phyloP scores from a whole-genome alignment of 306 rosid species.

The Oxytropis ochrocephala region DNA sequence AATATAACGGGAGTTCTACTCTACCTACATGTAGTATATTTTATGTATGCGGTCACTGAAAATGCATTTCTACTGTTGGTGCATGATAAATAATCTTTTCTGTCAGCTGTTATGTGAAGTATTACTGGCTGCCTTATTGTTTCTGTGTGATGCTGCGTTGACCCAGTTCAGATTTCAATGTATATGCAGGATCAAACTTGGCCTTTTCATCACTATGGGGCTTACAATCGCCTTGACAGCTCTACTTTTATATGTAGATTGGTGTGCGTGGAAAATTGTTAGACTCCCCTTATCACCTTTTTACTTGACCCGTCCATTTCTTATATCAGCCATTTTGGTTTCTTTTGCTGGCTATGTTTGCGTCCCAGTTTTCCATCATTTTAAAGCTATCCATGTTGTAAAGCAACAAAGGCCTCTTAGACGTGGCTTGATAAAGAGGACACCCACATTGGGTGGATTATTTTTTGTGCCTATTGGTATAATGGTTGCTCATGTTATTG shows the following conservation, averaged over 20 bases:
- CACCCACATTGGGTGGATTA: conserved; percentile 93
- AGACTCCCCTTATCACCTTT: conserved; percentile 72
- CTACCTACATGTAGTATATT: not conserved
- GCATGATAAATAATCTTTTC: conserved; percentile 12
- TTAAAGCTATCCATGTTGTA: conserved; percentile 56
- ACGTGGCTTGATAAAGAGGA: conserved; percentile 43
- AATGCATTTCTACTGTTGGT: not conserved
- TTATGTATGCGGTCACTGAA: not conserved
- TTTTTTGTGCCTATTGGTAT: conserved; percentile 77
- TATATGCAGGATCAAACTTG: conserved; percentile 62
- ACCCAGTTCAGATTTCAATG: conserved; percentile 19
- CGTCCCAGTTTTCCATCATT: conserved; percentile 56
- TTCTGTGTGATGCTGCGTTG: conserved; percentile 8
- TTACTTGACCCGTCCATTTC: conserved; percentile 79
- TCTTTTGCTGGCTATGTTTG: conserved; percentile 81
- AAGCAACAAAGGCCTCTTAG: conserved; percentile 49
- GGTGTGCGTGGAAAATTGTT: conserved; percentile 90
- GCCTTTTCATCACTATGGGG: conserved; percentile 52
- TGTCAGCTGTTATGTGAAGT: not conserved
- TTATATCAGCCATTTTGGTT: conserved; percentile 60
- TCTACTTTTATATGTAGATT: conserved; percentile 73
- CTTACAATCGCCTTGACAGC: conserved; percentile 48
- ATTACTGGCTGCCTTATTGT: conserved; percentile 4
- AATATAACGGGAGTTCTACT: not conserved
- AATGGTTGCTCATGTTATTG: conserved; percentile 46